Evolutionary conservation across 225 moss, liverwort and hornwort species (phyloP).

Genomic region (Marchantia paleacea): DNA sequence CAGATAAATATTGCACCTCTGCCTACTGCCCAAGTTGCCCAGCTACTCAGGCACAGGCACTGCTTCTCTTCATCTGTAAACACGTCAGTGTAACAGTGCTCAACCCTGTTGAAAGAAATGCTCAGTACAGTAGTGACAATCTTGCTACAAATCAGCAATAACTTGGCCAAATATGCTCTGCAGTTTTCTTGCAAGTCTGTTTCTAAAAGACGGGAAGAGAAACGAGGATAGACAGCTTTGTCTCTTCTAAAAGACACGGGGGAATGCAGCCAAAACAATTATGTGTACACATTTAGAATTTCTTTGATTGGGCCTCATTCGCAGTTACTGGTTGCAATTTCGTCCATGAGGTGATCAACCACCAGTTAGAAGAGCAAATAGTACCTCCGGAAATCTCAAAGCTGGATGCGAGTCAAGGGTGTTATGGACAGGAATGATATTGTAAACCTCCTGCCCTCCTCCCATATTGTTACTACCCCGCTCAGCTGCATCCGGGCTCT

Average conservation of each 20-base stretch:
- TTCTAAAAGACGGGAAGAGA: neutral
- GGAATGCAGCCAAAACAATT: neutral
- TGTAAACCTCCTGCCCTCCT: constrained; percentile 47
- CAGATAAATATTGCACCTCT: too few species aligned
- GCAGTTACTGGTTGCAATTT: neutral
- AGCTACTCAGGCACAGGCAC: neutral
- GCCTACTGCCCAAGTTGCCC: too few species aligned
- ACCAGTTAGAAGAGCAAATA: neutral
- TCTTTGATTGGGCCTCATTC: neutral
- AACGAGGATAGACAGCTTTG: neutral
- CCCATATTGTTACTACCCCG: neutral
- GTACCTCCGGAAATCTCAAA: constrained; percentile 67
- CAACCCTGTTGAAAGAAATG: neutral
- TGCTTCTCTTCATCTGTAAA: neutral
- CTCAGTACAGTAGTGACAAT: neutral
- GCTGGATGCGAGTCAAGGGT: constrained; percentile 57
- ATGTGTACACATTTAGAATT: neutral
- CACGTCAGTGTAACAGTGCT: neutral
- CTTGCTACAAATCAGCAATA: neutral
- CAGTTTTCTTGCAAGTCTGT: neutral
- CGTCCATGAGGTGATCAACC: neutral
- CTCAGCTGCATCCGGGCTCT: constrained; percentile 15
- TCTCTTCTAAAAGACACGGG: neutral
- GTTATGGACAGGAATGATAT: constrained; percentile 85
- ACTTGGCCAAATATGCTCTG: neutral